Percentiles rank a stretch among this genome's conserved stretches.
Conservation (phyloP, 768 basidiomycete species). For the Suillus placidus region DNA sequence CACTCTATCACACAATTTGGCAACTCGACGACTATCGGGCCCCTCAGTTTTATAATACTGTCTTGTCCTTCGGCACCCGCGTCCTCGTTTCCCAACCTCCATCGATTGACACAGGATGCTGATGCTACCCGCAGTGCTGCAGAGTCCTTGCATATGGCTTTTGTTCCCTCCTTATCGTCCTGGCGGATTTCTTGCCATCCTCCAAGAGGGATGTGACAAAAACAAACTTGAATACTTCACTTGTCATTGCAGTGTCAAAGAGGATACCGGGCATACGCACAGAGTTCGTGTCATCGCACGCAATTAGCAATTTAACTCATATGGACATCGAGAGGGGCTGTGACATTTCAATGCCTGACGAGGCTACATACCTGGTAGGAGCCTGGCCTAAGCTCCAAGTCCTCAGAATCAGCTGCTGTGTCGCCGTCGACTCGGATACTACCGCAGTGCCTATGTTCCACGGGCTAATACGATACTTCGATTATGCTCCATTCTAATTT, state of each 20-base stretch:
- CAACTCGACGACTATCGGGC: not conserved
- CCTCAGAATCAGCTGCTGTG: slow-evolving; percentile 20
- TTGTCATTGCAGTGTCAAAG: not conserved
- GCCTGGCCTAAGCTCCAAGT: slow-evolving; percentile 24
- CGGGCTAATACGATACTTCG: slow-evolving; percentile 14
- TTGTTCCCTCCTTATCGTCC: slow-evolving; percentile 19
- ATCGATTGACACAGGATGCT: slow-evolving; percentile 24
- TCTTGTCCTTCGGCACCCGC: slow-evolving; percentile 16
- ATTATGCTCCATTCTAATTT: slow-evolving; percentile 17
- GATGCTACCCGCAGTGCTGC: slow-evolving; percentile 21
- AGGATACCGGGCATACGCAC: too few species aligned
- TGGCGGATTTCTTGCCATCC: not conserved
- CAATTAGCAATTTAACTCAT: not conserved
- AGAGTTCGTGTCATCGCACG: not conserved
- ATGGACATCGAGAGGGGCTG: slow-evolving; percentile 13
- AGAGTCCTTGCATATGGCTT: slow-evolving; percentile 25
- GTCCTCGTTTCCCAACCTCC: slow-evolving; percentile 27
- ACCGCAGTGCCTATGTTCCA: slow-evolving; percentile 24
- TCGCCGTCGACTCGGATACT: slow-evolving; percentile 11
- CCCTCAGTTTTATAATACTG: slow-evolving; percentile 12
- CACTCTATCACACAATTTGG: not conserved
- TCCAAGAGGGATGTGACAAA: not conserved
- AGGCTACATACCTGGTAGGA: too few species aligned
- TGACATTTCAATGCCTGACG: slow-evolving; percentile 10
- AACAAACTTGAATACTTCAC: not conserved